Conservation (phyloP, 2,329 filamentous ascomycete species). For the Colletotrichum plurivorum region DNA sequence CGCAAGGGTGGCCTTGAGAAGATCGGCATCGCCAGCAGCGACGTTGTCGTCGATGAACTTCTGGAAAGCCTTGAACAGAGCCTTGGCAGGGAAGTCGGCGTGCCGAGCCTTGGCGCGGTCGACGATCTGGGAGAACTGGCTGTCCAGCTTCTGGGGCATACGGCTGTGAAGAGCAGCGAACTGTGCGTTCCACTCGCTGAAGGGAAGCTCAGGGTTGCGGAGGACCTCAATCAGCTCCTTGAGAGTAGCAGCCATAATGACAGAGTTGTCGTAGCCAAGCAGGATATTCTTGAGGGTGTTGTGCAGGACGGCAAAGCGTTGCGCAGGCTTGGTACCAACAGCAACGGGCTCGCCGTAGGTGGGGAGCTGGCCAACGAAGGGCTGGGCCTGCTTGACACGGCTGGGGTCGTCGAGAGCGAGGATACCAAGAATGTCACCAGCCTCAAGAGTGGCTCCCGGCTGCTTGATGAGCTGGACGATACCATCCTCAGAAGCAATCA, state of each 20-base stretch:
- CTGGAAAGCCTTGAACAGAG: constrained; percentile 84
- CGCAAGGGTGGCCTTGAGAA: constrained; percentile 79
- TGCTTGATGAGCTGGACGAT: constrained; percentile 99
- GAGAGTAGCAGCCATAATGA: constrained; percentile 90
- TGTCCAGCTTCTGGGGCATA: constrained; percentile 95
- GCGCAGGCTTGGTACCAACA: constrained; percentile 90
- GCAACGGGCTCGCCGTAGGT: constrained; percentile 88
- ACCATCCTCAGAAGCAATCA: constrained; percentile 94
- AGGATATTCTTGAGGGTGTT: constrained; percentile 90
- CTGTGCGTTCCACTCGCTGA: constrained; percentile 96
- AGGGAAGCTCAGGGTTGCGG: constrained; percentile 90
- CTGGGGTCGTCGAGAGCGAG: constrained; percentile 94
- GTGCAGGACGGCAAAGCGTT: constrained; percentile 84
- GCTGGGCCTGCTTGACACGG: constrained; percentile 95
- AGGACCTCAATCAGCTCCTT: constrained; percentile 93
- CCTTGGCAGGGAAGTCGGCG: constrained; percentile 92
- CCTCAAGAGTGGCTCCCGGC: constrained; percentile 96
- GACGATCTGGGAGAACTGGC: constrained; percentile 85
- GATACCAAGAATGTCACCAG: constrained; percentile 98
- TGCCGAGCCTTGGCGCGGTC: constrained; percentile 85
- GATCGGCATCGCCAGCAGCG: constrained; percentile 77
- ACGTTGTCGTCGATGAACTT: constrained; percentile 94
- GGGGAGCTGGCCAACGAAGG: constrained; percentile 92
- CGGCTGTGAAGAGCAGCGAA: constrained; percentile 97
- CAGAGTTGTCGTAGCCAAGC: constrained; percentile 94